These are phyloP conservation scores for Sporothrix brunneoviolacea DNA, from an alignment of 2,329 filamentous ascomycete species.

Conservation along the genomic window DNA sequence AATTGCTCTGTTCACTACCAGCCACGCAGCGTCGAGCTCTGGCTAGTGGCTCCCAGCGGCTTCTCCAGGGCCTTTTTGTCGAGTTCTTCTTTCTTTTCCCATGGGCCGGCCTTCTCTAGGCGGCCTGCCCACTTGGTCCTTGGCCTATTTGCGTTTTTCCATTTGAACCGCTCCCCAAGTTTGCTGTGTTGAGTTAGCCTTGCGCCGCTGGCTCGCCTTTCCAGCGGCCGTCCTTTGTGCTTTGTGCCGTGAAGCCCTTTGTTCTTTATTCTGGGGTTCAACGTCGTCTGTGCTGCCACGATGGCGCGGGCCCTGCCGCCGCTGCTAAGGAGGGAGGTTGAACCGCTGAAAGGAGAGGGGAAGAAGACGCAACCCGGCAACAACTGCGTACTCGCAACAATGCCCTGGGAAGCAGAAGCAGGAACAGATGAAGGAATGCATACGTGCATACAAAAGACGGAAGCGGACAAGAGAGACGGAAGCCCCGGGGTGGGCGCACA, in stretches of 20 bases:
- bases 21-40: too few species aligned
- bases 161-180: background rate
- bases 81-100: background rate
- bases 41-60: too few species aligned
- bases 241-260: background rate
- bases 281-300: background rate
- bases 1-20: too few species aligned
- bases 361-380: background rate
- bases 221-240: background rate
- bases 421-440: background rate
- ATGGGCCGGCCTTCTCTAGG: too few species aligned
- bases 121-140: background rate
- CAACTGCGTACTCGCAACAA: too few species aligned
- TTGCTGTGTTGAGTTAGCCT: constrained; percentile 5
- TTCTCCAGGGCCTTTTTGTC: background rate
- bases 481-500: background rate
- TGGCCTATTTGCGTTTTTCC: background rate
- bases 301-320: constrained; percentile 7
- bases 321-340: background rate
- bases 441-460: background rate
- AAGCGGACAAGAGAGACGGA: background rate
- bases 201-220: constrained; percentile 6
- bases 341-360: background rate
- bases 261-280: background rate
- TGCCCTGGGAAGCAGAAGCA: too few species aligned